Evolutionary conservation across 805 yeast species (phyloP), one percentile per base, ranked within the genome.

Genomic region (Ogataea trehalophila): DNA sequence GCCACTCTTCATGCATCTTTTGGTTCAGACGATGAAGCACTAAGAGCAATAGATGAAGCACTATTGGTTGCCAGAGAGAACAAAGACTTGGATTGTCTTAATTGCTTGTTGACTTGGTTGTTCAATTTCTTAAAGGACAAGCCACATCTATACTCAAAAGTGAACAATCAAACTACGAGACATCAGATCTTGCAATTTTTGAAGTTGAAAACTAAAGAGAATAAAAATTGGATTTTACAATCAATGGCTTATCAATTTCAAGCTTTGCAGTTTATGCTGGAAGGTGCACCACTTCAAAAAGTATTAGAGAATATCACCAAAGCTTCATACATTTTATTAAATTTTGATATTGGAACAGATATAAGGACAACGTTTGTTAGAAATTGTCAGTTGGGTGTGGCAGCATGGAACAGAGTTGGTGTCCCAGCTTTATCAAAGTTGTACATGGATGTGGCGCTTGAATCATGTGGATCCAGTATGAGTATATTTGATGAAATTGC

Each of bases 51-150:
- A 8, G 88, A 85, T 52, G 97, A 90, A 62, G 94, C 97, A 0
- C 85, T 89, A 2, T 73, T 85, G 6, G 89, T 90, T 3, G 97
- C 97, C 0, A 71, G 97, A 54, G 96, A 90, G 57, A 83, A 85
- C 56, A 82, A 82, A 51, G 96, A 91, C 62, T 73, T 79, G 46
- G 71, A 75, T 14, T 87, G 95, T 23, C 71, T 89, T 38, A 84
- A 87, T 26, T 81, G 81, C 55, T 74, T 89, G 15, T 68, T 89
- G 43, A 74, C 88, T 9, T 85, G 94, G 90, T 69, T 88, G 1
- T 80, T 81, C 54, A 77, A 83, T 52, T 87, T 85, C 55, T 72
- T 87, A 58, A 80, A 79, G 50, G 77, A 79, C 48, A 76, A 83
- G 56, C 96, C 96, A 0, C 71, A 76, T 42, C 59, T 81, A 9